A percentile compares a stretch with the other conserved stretches of the same genome.
Conservation (phyloP, 495 filamentous ascomycete species). For the Pseudoneurospora amorphoporcata region DNA sequence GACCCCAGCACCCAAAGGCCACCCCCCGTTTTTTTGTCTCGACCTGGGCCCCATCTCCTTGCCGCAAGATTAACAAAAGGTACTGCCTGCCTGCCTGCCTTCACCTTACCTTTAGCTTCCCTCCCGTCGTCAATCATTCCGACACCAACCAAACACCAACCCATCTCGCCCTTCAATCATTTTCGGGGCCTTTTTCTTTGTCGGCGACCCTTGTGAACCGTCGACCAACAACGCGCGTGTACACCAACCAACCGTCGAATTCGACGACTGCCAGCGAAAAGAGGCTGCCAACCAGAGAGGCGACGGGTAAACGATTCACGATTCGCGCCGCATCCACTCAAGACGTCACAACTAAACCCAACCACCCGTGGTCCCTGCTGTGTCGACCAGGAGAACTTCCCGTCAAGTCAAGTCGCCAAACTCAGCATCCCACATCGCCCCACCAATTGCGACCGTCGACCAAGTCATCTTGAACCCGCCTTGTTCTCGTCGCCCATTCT, state of each 20-base stretch:
- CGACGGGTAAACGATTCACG: not conserved
- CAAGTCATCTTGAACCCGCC: not conserved
- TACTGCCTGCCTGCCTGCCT: not conserved
- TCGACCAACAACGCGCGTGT: not conserved
- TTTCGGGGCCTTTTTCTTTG: not conserved
- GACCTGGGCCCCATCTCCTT: not conserved
- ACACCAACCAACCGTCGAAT: not conserved
- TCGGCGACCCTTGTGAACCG: not conserved
- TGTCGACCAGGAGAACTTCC: not conserved
- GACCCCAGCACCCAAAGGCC: not conserved
- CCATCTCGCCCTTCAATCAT: not conserved
- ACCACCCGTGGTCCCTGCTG: not conserved
- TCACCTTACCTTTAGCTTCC: not conserved
- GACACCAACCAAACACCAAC: not conserved
- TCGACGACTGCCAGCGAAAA: not conserved
- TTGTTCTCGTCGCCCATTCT: not conserved
- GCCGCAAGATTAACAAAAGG: not conserved
- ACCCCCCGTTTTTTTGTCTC: not conserved
- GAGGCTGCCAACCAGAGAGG: not conserved
- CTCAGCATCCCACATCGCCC: not conserved
- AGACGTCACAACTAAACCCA: not conserved
- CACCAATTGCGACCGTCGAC: not conserved
- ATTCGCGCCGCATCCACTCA: not conserved
- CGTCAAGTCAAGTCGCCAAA: not conserved
- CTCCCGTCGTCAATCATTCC: not conserved